phyloP scores from a whole-genome alignment of 1,284 basidiomycete genomes.

The Ustilago loliicola region DNA sequence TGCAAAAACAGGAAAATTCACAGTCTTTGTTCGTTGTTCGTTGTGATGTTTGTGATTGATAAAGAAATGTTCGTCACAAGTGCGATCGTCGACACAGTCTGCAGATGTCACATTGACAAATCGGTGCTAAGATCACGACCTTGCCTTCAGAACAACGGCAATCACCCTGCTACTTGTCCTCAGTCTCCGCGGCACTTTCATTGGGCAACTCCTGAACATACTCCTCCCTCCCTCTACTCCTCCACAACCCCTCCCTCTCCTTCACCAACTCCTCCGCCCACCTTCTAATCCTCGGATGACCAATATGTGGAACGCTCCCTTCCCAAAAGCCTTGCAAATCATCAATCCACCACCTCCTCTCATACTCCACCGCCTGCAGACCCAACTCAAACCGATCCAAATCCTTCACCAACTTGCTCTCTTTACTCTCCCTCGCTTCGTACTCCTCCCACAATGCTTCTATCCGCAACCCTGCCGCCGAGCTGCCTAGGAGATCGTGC shows the following conservation, averaged over 20 bases:
- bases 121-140: too few relatives aligned
- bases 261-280: constrained; percentile 53
- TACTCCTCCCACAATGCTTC: constrained; percentile 91
- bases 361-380: constrained; percentile 75
- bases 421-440: constrained; percentile 83
- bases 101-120: not conserved
- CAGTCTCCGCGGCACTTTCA: not conserved
- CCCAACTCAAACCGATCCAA: constrained; percentile 94
- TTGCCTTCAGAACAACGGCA: too few relatives aligned
- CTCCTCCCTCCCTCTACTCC: constrained; percentile 22
- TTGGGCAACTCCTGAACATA: constrained; percentile 32
- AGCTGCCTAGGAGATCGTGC: constrained; percentile 87
- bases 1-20: not conserved
- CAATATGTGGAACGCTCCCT: constrained; percentile 50
- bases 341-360: constrained; percentile 53
- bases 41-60: not conserved
- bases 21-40: not conserved
- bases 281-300: constrained; percentile 50
- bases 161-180: not conserved
- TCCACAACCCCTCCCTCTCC: constrained; percentile 58
- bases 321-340: constrained; percentile 68
- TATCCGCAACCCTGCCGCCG: constrained; percentile 82
- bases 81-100: not conserved
- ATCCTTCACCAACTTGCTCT: constrained; percentile 94
- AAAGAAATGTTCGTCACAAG: not conserved